A percentile compares a stretch with the other conserved stretches of the same genome.
These are phyloP conservation scores for Plantago elongata DNA, from an alignment of 257 asterid genomes.

Conservation along the genomic window DNA sequence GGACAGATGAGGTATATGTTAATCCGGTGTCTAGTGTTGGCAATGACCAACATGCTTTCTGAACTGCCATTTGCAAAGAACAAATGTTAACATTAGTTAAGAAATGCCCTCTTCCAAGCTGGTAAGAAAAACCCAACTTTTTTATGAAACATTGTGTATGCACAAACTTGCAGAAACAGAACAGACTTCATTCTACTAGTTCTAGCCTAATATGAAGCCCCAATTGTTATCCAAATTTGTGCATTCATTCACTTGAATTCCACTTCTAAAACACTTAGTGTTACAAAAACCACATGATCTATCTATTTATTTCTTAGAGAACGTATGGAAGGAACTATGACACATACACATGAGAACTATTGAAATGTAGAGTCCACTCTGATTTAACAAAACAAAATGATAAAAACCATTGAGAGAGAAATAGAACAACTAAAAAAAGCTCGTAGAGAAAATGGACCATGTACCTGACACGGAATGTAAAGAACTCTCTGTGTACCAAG, in stretches of 20 bases:
- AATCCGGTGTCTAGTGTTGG: neutral
- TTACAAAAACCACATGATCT: slow-evolving; percentile 1
- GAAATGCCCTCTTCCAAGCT: neutral
- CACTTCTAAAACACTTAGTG: neutral
- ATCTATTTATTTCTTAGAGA: neutral
- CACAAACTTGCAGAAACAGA: neutral
- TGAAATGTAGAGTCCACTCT: slow-evolving; percentile 2
- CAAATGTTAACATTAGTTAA: neutral
- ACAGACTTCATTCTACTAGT: neutral
- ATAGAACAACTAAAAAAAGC: slow-evolving; percentile 14
- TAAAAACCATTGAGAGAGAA: neutral
- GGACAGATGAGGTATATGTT: neutral
- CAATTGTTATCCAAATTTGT: neutral
- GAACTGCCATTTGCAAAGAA: neutral
- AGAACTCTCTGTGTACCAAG: slow-evolving; percentile 86
- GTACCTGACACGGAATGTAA: slow-evolving; percentile 94
- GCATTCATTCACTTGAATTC: slow-evolving; percentile 1
- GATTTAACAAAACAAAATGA: neutral
- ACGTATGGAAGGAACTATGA: slow-evolving; percentile 8
- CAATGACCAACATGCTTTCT: neutral
- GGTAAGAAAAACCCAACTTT: neutral
- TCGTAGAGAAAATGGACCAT: slow-evolving; percentile 8
- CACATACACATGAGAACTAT: neutral
- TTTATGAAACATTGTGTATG: neutral
- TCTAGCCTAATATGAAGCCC: slow-evolving; percentile 1